Conservation (phyloP, 129 eudicot genomes). For the Flaveria trinervia region DNA sequence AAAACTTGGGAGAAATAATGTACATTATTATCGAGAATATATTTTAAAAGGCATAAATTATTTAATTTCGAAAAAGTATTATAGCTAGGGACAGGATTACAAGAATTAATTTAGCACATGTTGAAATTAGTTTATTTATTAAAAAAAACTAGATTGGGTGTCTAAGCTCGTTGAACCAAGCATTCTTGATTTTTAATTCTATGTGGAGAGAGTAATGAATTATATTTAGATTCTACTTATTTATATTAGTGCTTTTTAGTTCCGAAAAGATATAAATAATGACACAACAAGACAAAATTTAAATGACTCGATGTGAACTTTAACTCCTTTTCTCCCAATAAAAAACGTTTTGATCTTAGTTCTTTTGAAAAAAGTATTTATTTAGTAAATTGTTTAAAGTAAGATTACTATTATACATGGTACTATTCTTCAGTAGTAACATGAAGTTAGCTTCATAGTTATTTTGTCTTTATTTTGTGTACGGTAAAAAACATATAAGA, state of each 20-base stretch:
- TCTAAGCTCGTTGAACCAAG: background rate
- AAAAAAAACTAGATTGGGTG: background rate
- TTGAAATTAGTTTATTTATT: slow-evolving; percentile 13
- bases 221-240: background rate
- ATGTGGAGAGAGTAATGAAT: slow-evolving; percentile 11
- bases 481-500: background rate
- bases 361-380: background rate
- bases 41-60: background rate
- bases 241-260: background rate
- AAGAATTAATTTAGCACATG: slow-evolving; percentile 17
- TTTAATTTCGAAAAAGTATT: background rate
- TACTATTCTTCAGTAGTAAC: too few species aligned
- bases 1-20: too few species aligned
- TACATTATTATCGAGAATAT: background rate
- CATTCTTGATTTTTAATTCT: background rate
- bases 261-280: background rate
- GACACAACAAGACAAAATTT: slow-evolving; percentile 3
- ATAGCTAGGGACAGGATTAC: background rate
- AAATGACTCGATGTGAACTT: background rate
- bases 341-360: background rate
- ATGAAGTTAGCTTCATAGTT: background rate
- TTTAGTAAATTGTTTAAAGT: background rate
- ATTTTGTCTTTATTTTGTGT: background rate
- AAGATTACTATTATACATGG: background rate
- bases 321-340: background rate